Base-by-base conservation (phyloP, 768 basidiomycete species). In the Kwoniella sp. region DNA sequence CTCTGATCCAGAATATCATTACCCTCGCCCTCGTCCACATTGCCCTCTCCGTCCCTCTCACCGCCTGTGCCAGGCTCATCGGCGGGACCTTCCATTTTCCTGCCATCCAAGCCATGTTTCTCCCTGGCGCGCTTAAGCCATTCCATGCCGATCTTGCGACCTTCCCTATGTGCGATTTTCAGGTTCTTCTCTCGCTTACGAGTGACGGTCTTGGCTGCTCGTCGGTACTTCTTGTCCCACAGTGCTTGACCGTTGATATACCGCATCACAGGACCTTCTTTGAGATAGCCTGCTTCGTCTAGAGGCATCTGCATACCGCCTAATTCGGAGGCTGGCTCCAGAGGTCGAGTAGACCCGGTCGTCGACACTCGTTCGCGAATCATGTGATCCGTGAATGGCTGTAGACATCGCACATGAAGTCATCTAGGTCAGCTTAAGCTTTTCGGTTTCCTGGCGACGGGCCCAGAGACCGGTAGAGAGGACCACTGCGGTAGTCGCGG, bases 301-400 rank as follows among this genome's bases (percentile, higher is more conserved):
- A 82, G 74, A 0, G 90, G 86, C 17, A 94, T 80, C 30, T 83
- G 83, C 62, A 94, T 83, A 3, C 88, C 90, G 15, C 82, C 81
- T 0, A 97, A 83, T 55, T 90, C 87, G 15, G 79, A 74, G 70
- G 88, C 86, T 0, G 88, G 82, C 69, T 97, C 94, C 37, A 99
- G 82, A 0, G 90, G 84, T 20, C 93, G 86, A n/a, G 92, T 83
- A n/a, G 88, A 79, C 7, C 96, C 96, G 11, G 85, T 85, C 0
- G 88, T 90, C 1, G 90, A 89, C 28, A 98, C 87, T 22, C 96
- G 86, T 81, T 98, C 95, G 37, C 95, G 87, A 60, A 98, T 91
- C 88, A 98, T 96, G 38, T 84, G 82, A 56, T 85, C 85, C 22
- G 63, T 73, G 69, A 79, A 82, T 5, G 81, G 80, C 73, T 76